These are phyloP conservation scores for Komagataea norvegica DNA, from an alignment of 1,139 yeast species.

Conservation along the genomic window DNA sequence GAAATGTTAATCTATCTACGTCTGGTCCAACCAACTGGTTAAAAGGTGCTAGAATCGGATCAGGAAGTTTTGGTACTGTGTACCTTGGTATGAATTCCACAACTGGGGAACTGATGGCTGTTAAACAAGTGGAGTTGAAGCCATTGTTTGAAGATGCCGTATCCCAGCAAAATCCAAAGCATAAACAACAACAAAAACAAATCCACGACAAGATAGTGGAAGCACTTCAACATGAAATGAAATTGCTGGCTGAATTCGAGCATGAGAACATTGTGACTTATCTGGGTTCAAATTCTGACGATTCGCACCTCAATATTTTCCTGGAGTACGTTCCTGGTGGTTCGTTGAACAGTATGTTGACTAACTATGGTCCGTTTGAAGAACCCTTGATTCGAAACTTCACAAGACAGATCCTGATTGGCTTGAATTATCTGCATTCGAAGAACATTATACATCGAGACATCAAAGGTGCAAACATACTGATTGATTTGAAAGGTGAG, in stretches of 20 bases:
- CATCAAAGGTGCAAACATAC: constrained; percentile 87
- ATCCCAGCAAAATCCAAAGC: constrained; percentile 12
- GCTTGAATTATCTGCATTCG: constrained; percentile 74
- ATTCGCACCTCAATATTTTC: constrained; percentile 69
- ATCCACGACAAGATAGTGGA: constrained; percentile 65
- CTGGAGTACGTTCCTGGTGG: constrained; percentile 97
- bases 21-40: constrained; percentile 50
- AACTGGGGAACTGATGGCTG: constrained; percentile 96
- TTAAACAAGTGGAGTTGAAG: constrained; percentile 75
- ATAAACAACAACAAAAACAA: constrained; percentile 25
- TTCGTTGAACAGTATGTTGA: constrained; percentile 80
- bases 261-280: constrained; percentile 93
- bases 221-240: constrained; percentile 83
- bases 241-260: constrained; percentile 67
- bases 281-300: constrained; percentile 77
- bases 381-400: constrained; percentile 83
- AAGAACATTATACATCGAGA: constrained; percentile 86
- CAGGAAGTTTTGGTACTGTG: constrained; percentile 93
- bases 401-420: constrained; percentile 77
- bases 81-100: constrained; percentile 87
- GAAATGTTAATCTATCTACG: constrained; percentile 11
- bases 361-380: constrained; percentile 87
- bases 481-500: constrained; percentile 86
- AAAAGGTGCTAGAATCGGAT: constrained; percentile 88
- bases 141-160: constrained; percentile 21